These are phyloP conservation scores for Aspergillus candidus DNA, from an alignment of 2,329 filamentous ascomycete species.

Conservation along the genomic window DNA sequence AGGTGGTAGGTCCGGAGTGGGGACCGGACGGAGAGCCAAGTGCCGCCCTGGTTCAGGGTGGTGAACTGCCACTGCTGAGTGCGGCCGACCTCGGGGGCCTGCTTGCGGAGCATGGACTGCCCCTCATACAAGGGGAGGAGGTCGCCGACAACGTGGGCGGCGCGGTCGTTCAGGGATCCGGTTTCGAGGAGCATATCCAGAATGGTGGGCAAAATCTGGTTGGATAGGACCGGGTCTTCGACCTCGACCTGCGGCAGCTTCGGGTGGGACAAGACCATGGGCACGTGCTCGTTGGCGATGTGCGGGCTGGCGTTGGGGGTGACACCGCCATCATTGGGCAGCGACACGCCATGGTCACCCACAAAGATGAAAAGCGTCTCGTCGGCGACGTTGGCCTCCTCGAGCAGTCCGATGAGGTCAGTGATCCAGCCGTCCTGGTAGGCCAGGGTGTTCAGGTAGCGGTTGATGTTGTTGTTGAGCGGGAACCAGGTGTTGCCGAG, in stretches of 20 bases:
- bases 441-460: conserved; percentile 24
- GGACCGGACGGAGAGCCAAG: conserved; percentile 59
- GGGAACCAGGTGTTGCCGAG: conserved; percentile 9
- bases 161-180: conserved; percentile 32
- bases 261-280: conserved; percentile 41
- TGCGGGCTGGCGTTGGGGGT: conserved; percentile 40
- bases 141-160: conserved; percentile 31
- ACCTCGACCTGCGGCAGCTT: conserved; percentile 38
- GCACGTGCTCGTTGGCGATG: conserved; percentile 41
- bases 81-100: conserved; percentile 28
- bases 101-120: conserved; percentile 43
- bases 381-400: conserved; percentile 24
- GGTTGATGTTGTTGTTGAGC: conserved; percentile 19
- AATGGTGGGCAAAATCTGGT: conserved; percentile 43
- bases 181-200: conserved; percentile 42
- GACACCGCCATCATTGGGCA: conserved; percentile 22
- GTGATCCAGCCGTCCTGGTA: conserved; percentile 23
- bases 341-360: conserved; percentile 18
- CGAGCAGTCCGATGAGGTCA: conserved; percentile 19
- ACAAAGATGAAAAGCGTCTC: conserved; percentile 26
- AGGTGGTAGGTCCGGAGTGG: conserved; percentile 69
- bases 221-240: conserved; percentile 35
- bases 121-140: conserved; percentile 43
- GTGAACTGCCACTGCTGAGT: conserved; percentile 31
- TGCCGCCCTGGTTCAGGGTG: conserved; percentile 32